These are phyloP conservation scores for Bipolaris sorokiniana DNA, from an alignment of 2,329 filamentous ascomycete species.

Conservation along the genomic window DNA sequence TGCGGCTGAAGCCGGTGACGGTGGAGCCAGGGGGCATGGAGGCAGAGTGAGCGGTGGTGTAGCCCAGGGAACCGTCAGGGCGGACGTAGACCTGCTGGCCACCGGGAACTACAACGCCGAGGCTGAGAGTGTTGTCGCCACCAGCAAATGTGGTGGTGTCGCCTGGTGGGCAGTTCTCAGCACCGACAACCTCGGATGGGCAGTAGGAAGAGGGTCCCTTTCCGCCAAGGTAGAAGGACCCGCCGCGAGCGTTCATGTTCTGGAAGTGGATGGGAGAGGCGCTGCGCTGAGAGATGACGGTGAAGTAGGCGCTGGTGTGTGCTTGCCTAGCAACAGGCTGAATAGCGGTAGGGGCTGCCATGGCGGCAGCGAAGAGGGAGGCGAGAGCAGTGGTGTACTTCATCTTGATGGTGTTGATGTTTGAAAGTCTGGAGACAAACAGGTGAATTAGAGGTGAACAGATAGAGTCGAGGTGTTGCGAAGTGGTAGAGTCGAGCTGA, in stretches of 20 bases:
- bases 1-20: slow-evolving; percentile 57
- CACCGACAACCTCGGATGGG: slow-evolving; percentile 46
- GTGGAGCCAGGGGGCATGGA: slow-evolving; percentile 59
- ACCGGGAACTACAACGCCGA: slow-evolving; percentile 64
- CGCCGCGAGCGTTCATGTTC: slow-evolving; percentile 55
- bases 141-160: slow-evolving; percentile 56
- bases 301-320: slow-evolving; percentile 44
- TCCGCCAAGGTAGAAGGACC: slow-evolving; percentile 59
- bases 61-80: slow-evolving; percentile 61
- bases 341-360: slow-evolving; percentile 24
- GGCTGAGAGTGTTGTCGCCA: slow-evolving; percentile 34
- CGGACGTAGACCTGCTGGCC: slow-evolving; percentile 67
- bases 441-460: slow-evolving; percentile 16
- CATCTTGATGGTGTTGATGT: slow-evolving; percentile 34
- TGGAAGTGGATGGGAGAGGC: slow-evolving; percentile 58
- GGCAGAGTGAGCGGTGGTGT: slow-evolving; percentile 62
- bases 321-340: slow-evolving; percentile 12
- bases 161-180: slow-evolving; percentile 54
- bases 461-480: background rate
- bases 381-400: slow-evolving; percentile 37
- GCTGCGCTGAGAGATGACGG: slow-evolving; percentile 53
- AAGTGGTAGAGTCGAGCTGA: background rate
- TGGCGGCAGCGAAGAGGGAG: slow-evolving; percentile 7
- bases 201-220: slow-evolving; percentile 56
- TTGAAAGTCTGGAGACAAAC: background rate